phyloP scores from a whole-genome alignment of 78 protist genomes.

The Diacronema lutheri region DNA sequence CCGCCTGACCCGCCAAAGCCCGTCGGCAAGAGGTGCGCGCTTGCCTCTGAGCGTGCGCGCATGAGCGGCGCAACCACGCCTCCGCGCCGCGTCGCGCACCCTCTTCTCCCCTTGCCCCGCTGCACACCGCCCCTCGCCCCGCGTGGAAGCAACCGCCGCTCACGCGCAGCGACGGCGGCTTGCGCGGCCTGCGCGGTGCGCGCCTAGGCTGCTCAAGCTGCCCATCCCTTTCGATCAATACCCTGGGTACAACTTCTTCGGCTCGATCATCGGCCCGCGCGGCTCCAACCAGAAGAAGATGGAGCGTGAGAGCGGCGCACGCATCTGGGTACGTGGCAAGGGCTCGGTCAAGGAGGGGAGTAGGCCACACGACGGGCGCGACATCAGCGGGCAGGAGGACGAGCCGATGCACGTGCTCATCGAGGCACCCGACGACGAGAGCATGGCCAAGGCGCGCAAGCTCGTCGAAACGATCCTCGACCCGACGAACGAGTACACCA shows the following conservation, averaged over 20 bases:
- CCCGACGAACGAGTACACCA: neutral
- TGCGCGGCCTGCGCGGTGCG: too few species aligned
- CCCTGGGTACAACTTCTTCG: slow-evolving; percentile 10
- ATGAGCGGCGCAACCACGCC: too few species aligned
- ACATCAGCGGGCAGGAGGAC: neutral
- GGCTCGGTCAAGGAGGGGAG: neutral
- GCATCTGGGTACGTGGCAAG: neutral
- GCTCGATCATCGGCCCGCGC: slow-evolving; percentile 5
- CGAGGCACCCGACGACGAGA: slow-evolving; percentile 1
- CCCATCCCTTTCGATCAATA: neutral
- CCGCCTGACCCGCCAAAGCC: neutral
- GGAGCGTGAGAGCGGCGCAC: neutral
- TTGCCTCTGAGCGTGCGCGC: too few species aligned
- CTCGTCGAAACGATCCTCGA: neutral
- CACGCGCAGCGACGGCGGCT: too few species aligned
- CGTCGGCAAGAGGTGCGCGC: too few species aligned
- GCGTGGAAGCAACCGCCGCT: too few species aligned
- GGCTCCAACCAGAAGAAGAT: neutral
- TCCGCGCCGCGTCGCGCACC: too few species aligned
- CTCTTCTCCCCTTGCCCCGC: too few species aligned
- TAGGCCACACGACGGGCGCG: neutral
- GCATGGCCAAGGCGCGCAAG: neutral
- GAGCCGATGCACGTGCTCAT: slow-evolving; percentile 22
- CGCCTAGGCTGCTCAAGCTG: neutral
- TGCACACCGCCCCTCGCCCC: too few species aligned